phyloP scores from a whole-genome alignment of 129 eudicot genomes.

The Chrysanthemum lavandulifolium region DNA sequence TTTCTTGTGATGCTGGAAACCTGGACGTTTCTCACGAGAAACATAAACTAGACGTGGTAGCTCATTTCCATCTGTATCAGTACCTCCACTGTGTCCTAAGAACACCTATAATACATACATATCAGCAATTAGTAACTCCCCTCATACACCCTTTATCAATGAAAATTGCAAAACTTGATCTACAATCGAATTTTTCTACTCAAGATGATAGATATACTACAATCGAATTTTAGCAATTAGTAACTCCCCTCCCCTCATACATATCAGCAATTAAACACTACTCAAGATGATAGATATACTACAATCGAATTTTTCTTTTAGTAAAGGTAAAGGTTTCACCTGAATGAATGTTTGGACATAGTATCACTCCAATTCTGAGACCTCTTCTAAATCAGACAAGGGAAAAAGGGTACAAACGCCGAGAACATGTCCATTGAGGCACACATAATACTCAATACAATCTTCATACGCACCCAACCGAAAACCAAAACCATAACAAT shows the following conservation, averaged over 20 bases:
- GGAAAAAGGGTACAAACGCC: slow-evolving; percentile 90
- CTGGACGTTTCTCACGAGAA: slow-evolving; percentile 76
- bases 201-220: no score
- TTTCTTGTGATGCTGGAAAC: slow-evolving; percentile 66
- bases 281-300: no score
- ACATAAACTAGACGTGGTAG: slow-evolving; percentile 60
- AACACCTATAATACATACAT: slow-evolving; percentile 43
- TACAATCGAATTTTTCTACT: no score
- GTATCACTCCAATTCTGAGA: slow-evolving; percentile 50
- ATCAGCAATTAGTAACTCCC: neutral
- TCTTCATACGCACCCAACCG: slow-evolving; percentile 96
- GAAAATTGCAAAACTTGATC: no score
- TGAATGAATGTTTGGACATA: slow-evolving; percentile 13
- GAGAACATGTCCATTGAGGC: slow-evolving; percentile 92
- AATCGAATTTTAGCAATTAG: no score
- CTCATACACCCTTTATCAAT: no score
- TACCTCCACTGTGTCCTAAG: slow-evolving; percentile 60
- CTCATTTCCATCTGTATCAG: slow-evolving; percentile 55
- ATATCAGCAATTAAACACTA: no score
- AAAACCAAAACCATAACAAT: neutral
- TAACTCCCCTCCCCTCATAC: no score
- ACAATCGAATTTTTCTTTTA: no score
- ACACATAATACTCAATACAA: slow-evolving; percentile 85
- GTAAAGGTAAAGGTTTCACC: slow-evolving; percentile 16
- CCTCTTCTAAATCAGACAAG: slow-evolving; percentile 82